Percentiles rank a stretch among this genome's conserved stretches.
Conservation (phyloP, 2,329 filamentous ascomycete genomes). For the Clonostachys chloroleuca region DNA sequence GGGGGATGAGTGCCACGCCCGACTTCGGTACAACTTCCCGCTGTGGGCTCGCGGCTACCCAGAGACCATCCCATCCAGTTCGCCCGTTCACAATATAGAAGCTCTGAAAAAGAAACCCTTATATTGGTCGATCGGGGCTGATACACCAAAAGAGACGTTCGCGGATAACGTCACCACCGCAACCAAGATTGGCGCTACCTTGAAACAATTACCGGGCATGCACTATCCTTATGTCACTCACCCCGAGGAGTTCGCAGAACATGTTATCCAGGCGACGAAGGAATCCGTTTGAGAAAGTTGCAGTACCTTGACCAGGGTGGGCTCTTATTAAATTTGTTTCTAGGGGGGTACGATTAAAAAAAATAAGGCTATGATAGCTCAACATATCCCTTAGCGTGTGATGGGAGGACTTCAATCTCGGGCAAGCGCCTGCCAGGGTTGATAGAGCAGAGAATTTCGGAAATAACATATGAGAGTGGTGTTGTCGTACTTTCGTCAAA, state of each 20-base stretch:
- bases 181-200: background rate
- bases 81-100: background rate
- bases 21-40: background rate
- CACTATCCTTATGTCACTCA: background rate
- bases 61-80: background rate
- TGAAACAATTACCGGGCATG: background rate
- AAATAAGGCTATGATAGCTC: too few species aligned
- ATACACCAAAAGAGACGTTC: background rate
- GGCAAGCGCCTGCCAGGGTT: too few species aligned
- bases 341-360: too few species aligned
- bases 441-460: too few species aligned
- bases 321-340: too few species aligned
- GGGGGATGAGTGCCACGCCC: conserved; percentile 1
- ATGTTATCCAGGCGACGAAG: background rate
- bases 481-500: too few species aligned
- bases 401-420: too few species aligned
- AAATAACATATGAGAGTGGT: too few species aligned
- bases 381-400: too few species aligned
- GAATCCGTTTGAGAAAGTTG: background rate
- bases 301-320: too few species aligned
- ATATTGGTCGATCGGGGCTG: background rate
- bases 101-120: background rate
- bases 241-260: background rate
- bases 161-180: conserved; percentile 1
- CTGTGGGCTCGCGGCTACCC: background rate